Evolutionary conservation across 2,329 filamentous ascomycete genomes (phyloP), one percentile per base, ranked within the genome.

Genomic region (Cladosporium cucumerinum): DNA sequence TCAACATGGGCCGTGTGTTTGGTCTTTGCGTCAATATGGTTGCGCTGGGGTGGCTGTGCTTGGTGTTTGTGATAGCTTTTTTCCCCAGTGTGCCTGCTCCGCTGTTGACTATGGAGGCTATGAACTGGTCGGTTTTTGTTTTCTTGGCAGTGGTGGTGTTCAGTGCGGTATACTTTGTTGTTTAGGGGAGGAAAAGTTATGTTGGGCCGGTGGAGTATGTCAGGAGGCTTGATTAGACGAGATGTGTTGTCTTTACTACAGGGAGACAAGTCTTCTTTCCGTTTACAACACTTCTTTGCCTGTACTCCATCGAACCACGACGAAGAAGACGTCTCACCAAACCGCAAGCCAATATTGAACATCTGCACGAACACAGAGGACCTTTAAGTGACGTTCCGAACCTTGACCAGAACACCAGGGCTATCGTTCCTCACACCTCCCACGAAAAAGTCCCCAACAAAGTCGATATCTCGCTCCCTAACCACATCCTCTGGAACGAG

Each of bases 51-150:
- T 76, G 71, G 62, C 67, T 75, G 21, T 54, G 68, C 10, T 65
- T 75, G 30, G 69, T 69, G 30, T 75, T 76, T 55, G 64, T 74
- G 57, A 74, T 76, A 66, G 70, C 69, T 21, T 75, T 76, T 69
- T 76, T 75, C 67, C 74, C 74, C 3, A 10, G 62, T 66, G 58
- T 70, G 70, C 12, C 58, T 64, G 8, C 43, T 65, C 7, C 68
- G 62, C 30, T 68, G 69, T 59, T 46, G 68, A 12, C 57, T 66
- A 69, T 69, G n/a, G 66, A 59, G 32, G 63, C 70, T 43, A 71
- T 75, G 67, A 76, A 76, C 48, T 76, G 71, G 68, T 69, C 73
- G 5, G 72, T 75, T 46, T 67, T 75, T 23, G 72, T 76, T 12
- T 75, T 75, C 63, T 62, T 66, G 18, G 63, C 61, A 18, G 68